Evolutionary conservation across 2,329 filamentous ascomycete species (phyloP).

Genomic region (Diaporthe ampelina): DNA sequence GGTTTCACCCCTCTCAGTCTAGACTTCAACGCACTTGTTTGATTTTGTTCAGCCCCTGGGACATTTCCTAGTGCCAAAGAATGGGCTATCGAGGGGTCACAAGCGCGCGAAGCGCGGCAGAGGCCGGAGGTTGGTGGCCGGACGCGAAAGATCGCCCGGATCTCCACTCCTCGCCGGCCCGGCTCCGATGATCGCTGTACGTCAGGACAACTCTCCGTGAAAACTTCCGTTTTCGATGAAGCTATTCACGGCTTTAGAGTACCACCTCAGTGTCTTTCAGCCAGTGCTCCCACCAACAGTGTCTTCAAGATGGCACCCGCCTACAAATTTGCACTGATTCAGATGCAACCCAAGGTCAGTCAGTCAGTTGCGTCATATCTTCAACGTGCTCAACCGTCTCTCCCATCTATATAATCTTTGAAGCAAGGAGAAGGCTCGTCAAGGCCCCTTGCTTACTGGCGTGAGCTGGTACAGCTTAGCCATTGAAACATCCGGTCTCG

Average conservation of each 20-base stretch:
- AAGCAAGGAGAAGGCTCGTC: neutral
- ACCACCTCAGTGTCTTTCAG: neutral
- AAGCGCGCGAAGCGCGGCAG: neutral
- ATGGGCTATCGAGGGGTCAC: neutral
- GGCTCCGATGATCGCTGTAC: slow-evolving; percentile 37
- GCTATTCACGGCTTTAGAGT: neutral
- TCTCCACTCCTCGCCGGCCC: slow-evolving; percentile 30
- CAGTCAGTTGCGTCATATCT: neutral
- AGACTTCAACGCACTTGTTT: neutral
- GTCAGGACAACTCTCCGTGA: neutral
- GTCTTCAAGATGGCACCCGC: slow-evolving; percentile 52
- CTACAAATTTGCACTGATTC: slow-evolving; percentile 63
- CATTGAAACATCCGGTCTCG: neutral
- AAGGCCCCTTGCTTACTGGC: neutral
- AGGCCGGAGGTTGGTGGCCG: neutral
- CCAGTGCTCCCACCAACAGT: no score
- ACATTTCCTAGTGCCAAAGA: neutral
- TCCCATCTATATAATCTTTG: neutral
- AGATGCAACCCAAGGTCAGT: slow-evolving; percentile 59
- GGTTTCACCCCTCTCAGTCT: no score
- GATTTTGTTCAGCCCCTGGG: neutral
- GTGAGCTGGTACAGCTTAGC: neutral
- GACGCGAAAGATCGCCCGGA: neutral
- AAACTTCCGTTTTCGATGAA: neutral
- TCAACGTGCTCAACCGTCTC: neutral